Conservation (phyloP, 202 grass and related monocot species). For the Musa balbisiana region DNA sequence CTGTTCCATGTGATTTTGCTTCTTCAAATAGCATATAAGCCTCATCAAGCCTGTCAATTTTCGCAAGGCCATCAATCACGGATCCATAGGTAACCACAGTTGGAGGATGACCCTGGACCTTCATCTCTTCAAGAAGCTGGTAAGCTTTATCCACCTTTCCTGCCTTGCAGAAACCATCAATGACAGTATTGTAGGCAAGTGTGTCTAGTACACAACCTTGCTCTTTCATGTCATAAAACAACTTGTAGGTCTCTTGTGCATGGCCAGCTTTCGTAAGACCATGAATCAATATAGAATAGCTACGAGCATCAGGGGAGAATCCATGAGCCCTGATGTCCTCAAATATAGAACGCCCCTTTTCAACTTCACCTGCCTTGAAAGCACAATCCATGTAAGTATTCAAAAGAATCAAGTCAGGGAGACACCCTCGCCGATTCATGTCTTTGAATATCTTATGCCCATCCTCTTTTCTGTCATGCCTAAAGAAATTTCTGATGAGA, state of each 20-base stretch:
- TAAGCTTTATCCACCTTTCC: slow-evolving; percentile 89
- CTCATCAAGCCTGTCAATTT: slow-evolving; percentile 96
- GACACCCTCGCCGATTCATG: slow-evolving; percentile 55
- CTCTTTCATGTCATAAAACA: slow-evolving; percentile 89
- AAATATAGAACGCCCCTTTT: slow-evolving; percentile 71
- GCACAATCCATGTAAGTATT: slow-evolving; percentile 96
- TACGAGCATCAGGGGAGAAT: slow-evolving; percentile 61
- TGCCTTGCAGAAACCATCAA: slow-evolving; percentile 92
- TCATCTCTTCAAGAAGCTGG: slow-evolving; percentile 92
- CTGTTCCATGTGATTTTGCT: slow-evolving; percentile 75
- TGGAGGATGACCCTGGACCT: slow-evolving; percentile 45
- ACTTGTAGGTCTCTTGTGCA: slow-evolving; percentile 84
- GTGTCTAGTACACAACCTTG: slow-evolving; percentile 69
- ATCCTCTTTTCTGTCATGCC: slow-evolving; percentile 91
- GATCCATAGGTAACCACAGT: slow-evolving; percentile 84
- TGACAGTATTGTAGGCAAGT: slow-evolving; percentile 68
- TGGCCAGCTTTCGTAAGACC: slow-evolving; percentile 83
- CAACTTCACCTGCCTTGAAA: slow-evolving; percentile 71
- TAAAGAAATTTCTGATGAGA: slow-evolving; percentile 81
- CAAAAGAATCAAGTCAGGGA: slow-evolving; percentile 73
- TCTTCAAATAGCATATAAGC: slow-evolving; percentile 97
- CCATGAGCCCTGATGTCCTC: slow-evolving; percentile 55
- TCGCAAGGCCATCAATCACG: slow-evolving; percentile 82
- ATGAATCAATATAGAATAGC: slow-evolving; percentile 89
- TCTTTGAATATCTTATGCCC: slow-evolving; percentile 97